phyloP scores from a whole-genome alignment of 2,329 filamentous ascomycete species.

The Cercospora sp. region DNA sequence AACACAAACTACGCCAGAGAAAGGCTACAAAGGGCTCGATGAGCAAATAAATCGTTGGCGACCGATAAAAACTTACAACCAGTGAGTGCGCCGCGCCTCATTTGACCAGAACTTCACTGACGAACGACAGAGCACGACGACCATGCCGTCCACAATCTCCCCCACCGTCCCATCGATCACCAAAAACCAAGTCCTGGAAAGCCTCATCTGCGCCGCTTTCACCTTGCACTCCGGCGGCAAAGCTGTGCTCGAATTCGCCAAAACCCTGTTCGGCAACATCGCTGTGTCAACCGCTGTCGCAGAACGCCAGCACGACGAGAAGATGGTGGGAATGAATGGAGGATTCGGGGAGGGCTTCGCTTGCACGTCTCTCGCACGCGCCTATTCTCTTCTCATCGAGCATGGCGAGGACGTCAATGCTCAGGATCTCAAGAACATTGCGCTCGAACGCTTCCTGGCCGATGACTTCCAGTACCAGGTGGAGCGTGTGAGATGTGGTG shows the following conservation, averaged over 20 bases:
- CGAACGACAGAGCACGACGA: background rate
- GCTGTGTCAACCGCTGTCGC: slow-evolving; percentile 8
- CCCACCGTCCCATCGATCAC: background rate
- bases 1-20: background rate
- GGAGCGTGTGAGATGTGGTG: slow-evolving; percentile 1
- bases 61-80: background rate
- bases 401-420: slow-evolving; percentile 18
- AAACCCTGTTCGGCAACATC: slow-evolving; percentile 12
- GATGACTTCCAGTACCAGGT: slow-evolving; percentile 15
- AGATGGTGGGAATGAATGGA: slow-evolving; percentile 19
- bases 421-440: slow-evolving; percentile 16
- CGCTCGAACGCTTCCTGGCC: slow-evolving; percentile 13
- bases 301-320: slow-evolving; percentile 20
- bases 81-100: background rate
- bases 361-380: slow-evolving; percentile 17
- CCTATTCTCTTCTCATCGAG: slow-evolving; percentile 17
- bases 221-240: slow-evolving; percentile 19
- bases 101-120: background rate
- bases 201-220: slow-evolving; percentile 14
- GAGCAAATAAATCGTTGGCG: background rate
- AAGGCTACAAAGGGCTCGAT: background rate
- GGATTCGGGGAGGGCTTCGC: slow-evolving; percentile 16
- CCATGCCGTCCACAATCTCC: slow-evolving; percentile 17
- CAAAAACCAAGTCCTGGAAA: slow-evolving; percentile 15
- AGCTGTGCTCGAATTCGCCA: slow-evolving; percentile 17